Percentiles rank a stretch among this genome's conserved stretches.
Conservation (phyloP, 768 basidiomycete genomes). For the Boletus vinaceobasis region DNA sequence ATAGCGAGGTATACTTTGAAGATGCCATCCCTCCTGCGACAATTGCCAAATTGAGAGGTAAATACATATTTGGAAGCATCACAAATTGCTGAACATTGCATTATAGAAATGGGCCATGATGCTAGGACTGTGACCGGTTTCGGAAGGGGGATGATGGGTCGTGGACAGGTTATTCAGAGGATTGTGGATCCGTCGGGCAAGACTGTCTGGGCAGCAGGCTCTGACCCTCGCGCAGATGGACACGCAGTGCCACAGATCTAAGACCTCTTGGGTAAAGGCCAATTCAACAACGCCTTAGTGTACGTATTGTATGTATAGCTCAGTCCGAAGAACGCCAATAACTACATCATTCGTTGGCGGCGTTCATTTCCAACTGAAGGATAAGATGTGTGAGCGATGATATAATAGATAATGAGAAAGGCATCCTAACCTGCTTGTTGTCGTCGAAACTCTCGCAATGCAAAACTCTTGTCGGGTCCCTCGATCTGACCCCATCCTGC, state of each 20-base stretch:
- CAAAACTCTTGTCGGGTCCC: constrained; percentile 79
- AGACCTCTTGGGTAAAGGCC: constrained; percentile 2
- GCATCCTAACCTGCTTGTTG: constrained; percentile 52
- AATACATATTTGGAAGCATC: constrained; percentile 13
- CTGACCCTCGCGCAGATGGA: constrained; percentile 85
- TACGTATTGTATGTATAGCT: constrained; percentile 2
- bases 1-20: constrained; percentile 87
- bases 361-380: constrained; percentile 61
- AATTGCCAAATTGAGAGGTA: constrained; percentile 65
- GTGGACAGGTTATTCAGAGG: constrained; percentile 89
- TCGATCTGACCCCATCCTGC: constrained; percentile 84
- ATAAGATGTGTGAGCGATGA: constrained; percentile 3
- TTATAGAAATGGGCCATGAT: constrained; percentile 85
- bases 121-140: constrained; percentile 62
- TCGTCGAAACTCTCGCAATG: constrained; percentile 76
- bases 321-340: not conserved
- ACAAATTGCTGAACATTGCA: not conserved
- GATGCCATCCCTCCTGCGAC: constrained; percentile 68
- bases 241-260: constrained; percentile 84
- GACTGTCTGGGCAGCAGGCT: constrained; percentile 93
- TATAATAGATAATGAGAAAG: not conserved
- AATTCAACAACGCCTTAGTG: not conserved
- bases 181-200: constrained; percentile 60
- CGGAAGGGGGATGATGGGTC: constrained; percentile 63
- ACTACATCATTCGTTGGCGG: constrained; percentile 57